phyloP scores from a whole-genome alignment of 345 rosid species.

The Sonneratia caseolaris region DNA sequence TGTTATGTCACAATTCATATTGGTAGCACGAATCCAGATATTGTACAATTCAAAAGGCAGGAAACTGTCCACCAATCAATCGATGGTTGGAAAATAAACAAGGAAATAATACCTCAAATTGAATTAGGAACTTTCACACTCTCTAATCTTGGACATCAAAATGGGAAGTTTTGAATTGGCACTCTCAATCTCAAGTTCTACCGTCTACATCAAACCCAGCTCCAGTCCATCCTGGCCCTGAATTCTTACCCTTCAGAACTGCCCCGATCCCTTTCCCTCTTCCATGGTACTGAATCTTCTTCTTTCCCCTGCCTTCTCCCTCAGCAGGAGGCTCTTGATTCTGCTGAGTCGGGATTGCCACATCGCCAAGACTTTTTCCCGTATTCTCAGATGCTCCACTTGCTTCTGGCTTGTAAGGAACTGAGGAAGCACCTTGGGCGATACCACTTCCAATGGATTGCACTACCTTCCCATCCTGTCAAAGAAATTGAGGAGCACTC shows the following conservation, averaged over 20 bases:
- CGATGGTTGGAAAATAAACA: background rate
- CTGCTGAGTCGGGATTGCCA: constrained; percentile 17
- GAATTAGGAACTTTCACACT: background rate
- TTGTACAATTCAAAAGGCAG: background rate
- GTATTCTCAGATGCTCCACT: constrained; percentile 20
- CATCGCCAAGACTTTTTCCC: constrained; percentile 19
- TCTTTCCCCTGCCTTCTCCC: constrained; percentile 49
- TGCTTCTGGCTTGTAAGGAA: constrained; percentile 18
- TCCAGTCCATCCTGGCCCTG: constrained; percentile 66
- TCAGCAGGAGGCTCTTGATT: constrained; percentile 34
- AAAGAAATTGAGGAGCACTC: constrained; percentile 10
- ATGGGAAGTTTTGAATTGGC: background rate
- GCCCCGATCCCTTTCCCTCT: constrained; percentile 55
- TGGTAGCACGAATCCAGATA: background rate
- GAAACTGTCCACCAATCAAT: background rate
- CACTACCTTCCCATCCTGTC: constrained; percentile 32
- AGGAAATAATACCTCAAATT: no score
- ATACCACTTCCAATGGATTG: constrained; percentile 21
- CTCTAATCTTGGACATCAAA: background rate
- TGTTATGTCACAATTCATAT: background rate
- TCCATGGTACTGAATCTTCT: constrained; percentile 52
- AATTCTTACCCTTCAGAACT: constrained; percentile 38
- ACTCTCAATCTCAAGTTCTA: constrained; percentile 26
- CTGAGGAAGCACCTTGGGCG: constrained; percentile 23
- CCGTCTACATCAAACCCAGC: constrained; percentile 70